phyloP scores from a whole-genome alignment of 768 basidiomycete species.

The Termitomyces sp. region DNA sequence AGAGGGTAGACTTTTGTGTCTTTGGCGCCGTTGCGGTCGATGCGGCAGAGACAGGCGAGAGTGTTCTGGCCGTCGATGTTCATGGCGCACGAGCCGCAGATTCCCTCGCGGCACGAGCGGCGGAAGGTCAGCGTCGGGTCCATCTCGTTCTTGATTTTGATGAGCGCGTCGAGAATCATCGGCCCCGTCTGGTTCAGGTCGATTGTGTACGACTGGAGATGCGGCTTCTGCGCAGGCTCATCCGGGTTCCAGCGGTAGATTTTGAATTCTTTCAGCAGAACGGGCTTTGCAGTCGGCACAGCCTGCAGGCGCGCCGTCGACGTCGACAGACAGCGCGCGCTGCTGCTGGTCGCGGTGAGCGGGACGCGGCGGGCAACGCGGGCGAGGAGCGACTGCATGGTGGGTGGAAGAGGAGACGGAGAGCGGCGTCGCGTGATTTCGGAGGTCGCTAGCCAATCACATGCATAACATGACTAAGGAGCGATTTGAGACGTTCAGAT shows the following conservation, averaged over 20 bases:
- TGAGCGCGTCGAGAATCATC: slow-evolving; percentile 92
- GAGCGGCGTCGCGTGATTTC: slow-evolving; percentile 15
- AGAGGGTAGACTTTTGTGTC: slow-evolving; percentile 93
- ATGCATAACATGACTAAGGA: slow-evolving; percentile 4
- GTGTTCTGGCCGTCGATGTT: slow-evolving; percentile 99
- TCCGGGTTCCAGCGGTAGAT: slow-evolving; percentile 99
- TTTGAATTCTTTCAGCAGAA: slow-evolving; percentile 89
- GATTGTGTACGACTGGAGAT: slow-evolving; percentile 83
- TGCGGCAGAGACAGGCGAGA: slow-evolving; percentile 93
- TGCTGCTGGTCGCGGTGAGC: not conserved
- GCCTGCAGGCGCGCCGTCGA: slow-evolving; percentile 24
- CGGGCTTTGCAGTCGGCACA: slow-evolving; percentile 59
- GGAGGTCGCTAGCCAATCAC: slow-evolving; percentile 17
- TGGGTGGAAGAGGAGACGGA: not conserved
- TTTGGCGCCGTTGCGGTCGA: slow-evolving; percentile 68
- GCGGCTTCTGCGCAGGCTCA: slow-evolving; percentile 86
- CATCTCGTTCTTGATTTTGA: slow-evolving; percentile 99
- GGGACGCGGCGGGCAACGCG: slow-evolving; percentile 2
- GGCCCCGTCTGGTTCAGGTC: slow-evolving; percentile 94
- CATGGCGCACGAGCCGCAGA: slow-evolving; percentile 98
- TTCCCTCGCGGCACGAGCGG: slow-evolving; percentile 88
- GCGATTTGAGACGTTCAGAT: too few relatives aligned
- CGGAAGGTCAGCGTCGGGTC: slow-evolving; percentile 98
- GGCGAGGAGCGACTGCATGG: slow-evolving; percentile 14
- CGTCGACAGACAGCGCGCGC: slow-evolving; percentile 12